A percentile compares a stretch with the other conserved stretches of the same genome.
These are phyloP conservation scores for Hyphopichia khmerensis DNA, from an alignment of 1,139 yeast genomes.

Conservation along the genomic window DNA sequence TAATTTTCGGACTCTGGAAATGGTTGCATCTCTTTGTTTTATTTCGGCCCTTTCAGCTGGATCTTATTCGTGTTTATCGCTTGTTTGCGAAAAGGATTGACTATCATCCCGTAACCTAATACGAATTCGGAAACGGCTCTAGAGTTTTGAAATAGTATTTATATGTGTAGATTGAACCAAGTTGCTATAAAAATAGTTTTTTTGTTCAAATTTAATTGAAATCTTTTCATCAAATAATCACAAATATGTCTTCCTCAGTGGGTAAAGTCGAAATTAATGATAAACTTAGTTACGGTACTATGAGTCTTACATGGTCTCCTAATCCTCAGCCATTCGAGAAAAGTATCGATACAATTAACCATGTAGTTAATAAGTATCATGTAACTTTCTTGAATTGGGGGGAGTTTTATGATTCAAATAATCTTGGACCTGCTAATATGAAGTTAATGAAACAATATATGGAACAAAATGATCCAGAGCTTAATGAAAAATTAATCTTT, in stretches of 20 bases:
- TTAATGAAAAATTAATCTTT: slow-evolving; percentile 48
- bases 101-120: no score
- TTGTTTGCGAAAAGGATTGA: no score
- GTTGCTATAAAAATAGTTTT: no score
- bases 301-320: slow-evolving; percentile 61
- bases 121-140: no score
- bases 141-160: no score
- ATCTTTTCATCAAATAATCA: no score
- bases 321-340: slow-evolving; percentile 41
- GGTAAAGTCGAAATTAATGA: slow-evolving; percentile 7
- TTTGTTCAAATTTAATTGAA: no score
- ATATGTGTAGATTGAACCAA: no score
- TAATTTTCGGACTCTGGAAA: no score
- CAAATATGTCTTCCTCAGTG: not conserved
- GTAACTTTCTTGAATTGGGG: slow-evolving; percentile 69
- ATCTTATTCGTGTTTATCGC: no score
- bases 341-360: slow-evolving; percentile 47
- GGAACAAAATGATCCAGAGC: slow-evolving; percentile 49
- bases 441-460: slow-evolving; percentile 59
- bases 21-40: no score
- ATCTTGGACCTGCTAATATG: slow-evolving; percentile 52
- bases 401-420: slow-evolving; percentile 53
- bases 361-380: slow-evolving; percentile 45
- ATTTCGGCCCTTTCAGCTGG: no score
- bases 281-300: slow-evolving; percentile 57